phyloP scores from a whole-genome alignment of 805 yeast genomes.

The Metschnikowia corniflorae region DNA sequence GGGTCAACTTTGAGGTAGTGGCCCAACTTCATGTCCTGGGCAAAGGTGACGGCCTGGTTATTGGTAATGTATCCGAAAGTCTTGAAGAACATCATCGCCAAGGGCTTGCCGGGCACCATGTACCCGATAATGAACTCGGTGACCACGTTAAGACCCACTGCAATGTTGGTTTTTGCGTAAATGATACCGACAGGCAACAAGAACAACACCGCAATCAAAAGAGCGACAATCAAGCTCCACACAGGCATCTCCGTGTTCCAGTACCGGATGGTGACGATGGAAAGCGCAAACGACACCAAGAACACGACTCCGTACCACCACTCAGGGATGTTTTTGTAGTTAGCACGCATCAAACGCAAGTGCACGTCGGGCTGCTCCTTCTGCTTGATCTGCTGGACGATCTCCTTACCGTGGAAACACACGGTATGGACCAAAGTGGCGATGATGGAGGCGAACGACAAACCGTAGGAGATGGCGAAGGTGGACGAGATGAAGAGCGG shows the following conservation, averaged over 20 bases:
- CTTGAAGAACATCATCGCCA: slow-evolving; percentile 47
- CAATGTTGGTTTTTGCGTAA: slow-evolving; percentile 33
- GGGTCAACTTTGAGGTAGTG: slow-evolving; percentile 44
- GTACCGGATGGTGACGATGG: slow-evolving; percentile 36
- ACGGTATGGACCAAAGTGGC: slow-evolving; percentile 57
- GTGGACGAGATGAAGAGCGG: slow-evolving; percentile 61
- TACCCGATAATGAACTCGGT: slow-evolving; percentile 43
- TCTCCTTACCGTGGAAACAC: slow-evolving; percentile 55
- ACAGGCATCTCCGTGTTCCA: slow-evolving; percentile 44
- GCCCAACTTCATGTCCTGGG: slow-evolving; percentile 46
- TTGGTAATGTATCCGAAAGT: slow-evolving; percentile 47
- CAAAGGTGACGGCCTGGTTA: slow-evolving; percentile 46
- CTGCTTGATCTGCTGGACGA: slow-evolving; percentile 29
- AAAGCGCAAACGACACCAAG: slow-evolving; percentile 30
- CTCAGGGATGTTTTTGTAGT: slow-evolving; percentile 40
- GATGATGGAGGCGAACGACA: slow-evolving; percentile 55
- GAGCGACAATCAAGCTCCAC: slow-evolving; percentile 38
- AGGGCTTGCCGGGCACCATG: slow-evolving; percentile 46
- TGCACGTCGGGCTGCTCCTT: slow-evolving; percentile 42
- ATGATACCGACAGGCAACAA: slow-evolving; percentile 40
- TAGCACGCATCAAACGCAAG: slow-evolving; percentile 49
- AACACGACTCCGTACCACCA: slow-evolving; percentile 41
- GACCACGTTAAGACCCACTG: slow-evolving; percentile 41
- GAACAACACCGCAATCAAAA: slow-evolving; percentile 36
- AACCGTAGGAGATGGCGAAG: slow-evolving; percentile 57